phyloP scores from a whole-genome alignment of 83 land plant genomes.

The Picea abies region DNA sequence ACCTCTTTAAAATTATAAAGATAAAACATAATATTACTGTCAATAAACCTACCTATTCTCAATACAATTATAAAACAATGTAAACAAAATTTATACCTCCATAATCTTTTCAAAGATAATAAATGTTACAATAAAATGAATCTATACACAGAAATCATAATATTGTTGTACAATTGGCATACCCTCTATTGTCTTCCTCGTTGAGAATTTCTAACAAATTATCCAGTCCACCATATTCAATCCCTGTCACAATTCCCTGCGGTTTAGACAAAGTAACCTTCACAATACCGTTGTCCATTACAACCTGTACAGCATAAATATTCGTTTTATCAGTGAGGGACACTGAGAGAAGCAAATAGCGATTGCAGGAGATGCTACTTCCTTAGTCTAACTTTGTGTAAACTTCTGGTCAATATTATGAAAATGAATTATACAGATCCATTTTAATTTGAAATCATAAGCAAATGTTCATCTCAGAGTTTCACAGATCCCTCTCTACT shows the following conservation, averaged over 20 bases:
- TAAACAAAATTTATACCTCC: no score
- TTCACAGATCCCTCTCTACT: neutral
- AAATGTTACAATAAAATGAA: no score
- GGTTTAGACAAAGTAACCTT: constrained; percentile 78
- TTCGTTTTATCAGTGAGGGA: neutral
- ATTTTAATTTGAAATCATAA: constrained; percentile 8
- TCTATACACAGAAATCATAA: no score
- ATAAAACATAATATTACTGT: no score
- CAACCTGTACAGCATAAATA: constrained; percentile 44
- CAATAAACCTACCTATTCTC: no score
- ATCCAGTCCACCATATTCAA: constrained; percentile 65
- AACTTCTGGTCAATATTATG: constrained; percentile 11
- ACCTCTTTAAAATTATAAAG: no score
- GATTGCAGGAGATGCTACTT: neutral
- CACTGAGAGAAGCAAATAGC: neutral
- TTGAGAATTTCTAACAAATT: constrained; percentile 70
- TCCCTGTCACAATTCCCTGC: constrained; percentile 69
- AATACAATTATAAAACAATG: no score
- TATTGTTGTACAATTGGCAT: neutral
- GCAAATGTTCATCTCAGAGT: no score
- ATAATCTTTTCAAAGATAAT: no score
- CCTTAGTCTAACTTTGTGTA: neutral
- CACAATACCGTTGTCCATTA: constrained; percentile 82
- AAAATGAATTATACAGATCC: constrained; percentile 12
- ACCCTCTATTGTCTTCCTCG: constrained; percentile 20